phyloP scores from a whole-genome alignment of 176 grass and related monocot species.

The Ensete glaucum region DNA sequence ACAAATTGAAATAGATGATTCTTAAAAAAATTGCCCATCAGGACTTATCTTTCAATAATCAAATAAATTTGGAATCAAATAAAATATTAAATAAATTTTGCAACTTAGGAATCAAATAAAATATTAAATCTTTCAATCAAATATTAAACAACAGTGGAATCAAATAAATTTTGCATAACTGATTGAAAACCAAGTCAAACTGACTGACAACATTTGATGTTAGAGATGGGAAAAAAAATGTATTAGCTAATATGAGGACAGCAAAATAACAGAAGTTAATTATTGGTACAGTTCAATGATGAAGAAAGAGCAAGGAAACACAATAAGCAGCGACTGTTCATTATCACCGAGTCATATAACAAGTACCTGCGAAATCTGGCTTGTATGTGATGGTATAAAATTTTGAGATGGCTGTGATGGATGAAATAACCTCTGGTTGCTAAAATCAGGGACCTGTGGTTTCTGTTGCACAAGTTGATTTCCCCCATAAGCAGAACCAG shows the following conservation, averaged over 20 bases:
- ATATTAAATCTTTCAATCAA: no score
- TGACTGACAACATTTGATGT: not conserved
- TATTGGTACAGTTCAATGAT: not conserved
- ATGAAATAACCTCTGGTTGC: constrained; percentile 43
- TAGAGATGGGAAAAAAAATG: not conserved
- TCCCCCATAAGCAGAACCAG: constrained; percentile 3
- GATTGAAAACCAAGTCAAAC: no score
- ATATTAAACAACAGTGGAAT: no score
- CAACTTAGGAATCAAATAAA: no score
- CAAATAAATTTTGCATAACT: no score
- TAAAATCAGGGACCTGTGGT: constrained; percentile 26
- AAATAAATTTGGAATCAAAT: no score
- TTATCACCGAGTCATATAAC: not conserved
- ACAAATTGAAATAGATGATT: no score
- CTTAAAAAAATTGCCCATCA: no score
- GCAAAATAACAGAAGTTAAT: not conserved
- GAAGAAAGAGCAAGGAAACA: constrained; percentile 1
- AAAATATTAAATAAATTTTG: no score
- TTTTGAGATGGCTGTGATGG: constrained; percentile 36
- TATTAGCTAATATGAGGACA: not conserved
- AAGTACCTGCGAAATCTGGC: constrained; percentile 46
- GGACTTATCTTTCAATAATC: no score
- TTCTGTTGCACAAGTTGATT: constrained; percentile 18
- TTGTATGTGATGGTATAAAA: constrained; percentile 59
- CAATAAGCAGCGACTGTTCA: constrained; percentile 13